A percentile compares a stretch with the other conserved stretches of the same genome.
These are phyloP conservation scores for Xerocomus potaroensis DNA, from an alignment of 768 basidiomycete species.

Conservation along the genomic window DNA sequence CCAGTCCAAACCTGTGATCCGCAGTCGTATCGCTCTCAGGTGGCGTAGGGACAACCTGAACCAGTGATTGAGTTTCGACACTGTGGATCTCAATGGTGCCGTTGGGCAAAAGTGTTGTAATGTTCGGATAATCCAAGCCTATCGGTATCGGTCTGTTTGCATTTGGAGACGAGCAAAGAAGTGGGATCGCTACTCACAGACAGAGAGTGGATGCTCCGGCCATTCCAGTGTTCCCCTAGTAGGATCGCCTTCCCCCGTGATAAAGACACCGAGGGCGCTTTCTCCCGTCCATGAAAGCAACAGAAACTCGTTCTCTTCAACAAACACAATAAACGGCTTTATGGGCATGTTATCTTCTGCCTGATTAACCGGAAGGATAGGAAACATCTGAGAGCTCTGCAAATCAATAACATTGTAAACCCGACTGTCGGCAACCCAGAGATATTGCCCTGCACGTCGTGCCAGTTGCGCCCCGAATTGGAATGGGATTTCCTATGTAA, in stretches of 20 bases:
- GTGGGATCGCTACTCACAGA: slow-evolving; percentile 52
- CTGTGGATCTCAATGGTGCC: slow-evolving; percentile 78
- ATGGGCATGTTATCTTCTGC: slow-evolving; percentile 40
- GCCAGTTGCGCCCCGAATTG: slow-evolving; percentile 56
- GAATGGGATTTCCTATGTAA: slow-evolving; percentile 63
- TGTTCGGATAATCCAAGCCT: slow-evolving; percentile 81
- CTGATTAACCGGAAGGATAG: slow-evolving; percentile 78
- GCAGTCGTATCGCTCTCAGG: slow-evolving; percentile 16
- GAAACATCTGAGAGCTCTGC: slow-evolving; percentile 61
- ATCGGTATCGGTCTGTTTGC: slow-evolving; percentile 1
- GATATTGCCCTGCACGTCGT: slow-evolving; percentile 52
- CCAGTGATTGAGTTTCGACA: slow-evolving; percentile 65
- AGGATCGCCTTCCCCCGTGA: slow-evolving; percentile 82
- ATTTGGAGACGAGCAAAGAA: neutral
- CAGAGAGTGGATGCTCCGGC: slow-evolving; percentile 68
- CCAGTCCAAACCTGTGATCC: slow-evolving; percentile 29
- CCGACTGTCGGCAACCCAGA: slow-evolving; percentile 73
- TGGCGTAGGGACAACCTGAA: slow-evolving; percentile 62
- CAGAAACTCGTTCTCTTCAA: slow-evolving; percentile 78
- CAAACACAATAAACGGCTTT: slow-evolving; percentile 71
- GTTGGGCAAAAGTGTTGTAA: slow-evolving; percentile 75
- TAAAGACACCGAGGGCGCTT: slow-evolving; percentile 80
- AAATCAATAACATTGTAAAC: slow-evolving; percentile 80
- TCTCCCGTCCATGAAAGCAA: slow-evolving; percentile 81
- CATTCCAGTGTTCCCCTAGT: slow-evolving; percentile 87